Evolutionary conservation across 2,329 filamentous ascomycete species (phyloP).

Genomic region (Knoxdaviesia proteae): DNA sequence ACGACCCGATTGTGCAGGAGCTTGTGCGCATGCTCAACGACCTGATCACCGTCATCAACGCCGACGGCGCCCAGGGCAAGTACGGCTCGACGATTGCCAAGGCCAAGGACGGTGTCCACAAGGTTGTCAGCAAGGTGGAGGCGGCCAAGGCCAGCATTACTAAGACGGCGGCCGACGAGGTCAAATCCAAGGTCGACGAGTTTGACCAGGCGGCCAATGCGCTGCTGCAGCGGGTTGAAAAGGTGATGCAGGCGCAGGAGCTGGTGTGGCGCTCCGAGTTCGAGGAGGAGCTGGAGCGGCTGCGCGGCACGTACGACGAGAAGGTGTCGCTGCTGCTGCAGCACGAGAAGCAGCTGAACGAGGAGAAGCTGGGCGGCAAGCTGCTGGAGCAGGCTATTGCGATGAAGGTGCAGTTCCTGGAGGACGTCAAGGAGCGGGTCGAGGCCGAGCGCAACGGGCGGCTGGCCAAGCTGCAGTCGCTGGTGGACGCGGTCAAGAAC

Average conservation of each 20-base stretch:
- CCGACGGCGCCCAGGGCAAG: slow-evolving; percentile 56
- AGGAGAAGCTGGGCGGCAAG: slow-evolving; percentile 65
- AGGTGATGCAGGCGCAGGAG: slow-evolving; percentile 63
- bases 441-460: slow-evolving; percentile 76
- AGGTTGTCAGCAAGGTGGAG: slow-evolving; percentile 60
- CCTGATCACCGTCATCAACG: slow-evolving; percentile 82
- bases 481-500: slow-evolving; percentile 57
- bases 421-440: slow-evolving; percentile 59
- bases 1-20: slow-evolving; percentile 78
- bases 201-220: slow-evolving; percentile 78
- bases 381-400: slow-evolving; percentile 79
- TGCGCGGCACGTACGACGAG: slow-evolving; percentile 58
- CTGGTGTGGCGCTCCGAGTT: slow-evolving; percentile 72
- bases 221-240: slow-evolving; percentile 72
- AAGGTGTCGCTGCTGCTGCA: slow-evolving; percentile 63
- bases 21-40: slow-evolving; percentile 91
- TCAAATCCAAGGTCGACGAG: slow-evolving; percentile 48
- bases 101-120: slow-evolving; percentile 64
- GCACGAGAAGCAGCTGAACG: slow-evolving; percentile 57
- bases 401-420: slow-evolving; percentile 67
- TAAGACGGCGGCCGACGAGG: slow-evolving; percentile 52
- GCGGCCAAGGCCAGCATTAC: slow-evolving; percentile 49
- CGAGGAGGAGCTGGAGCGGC: slow-evolving; percentile 60
- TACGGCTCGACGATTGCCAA: slow-evolving; percentile 63
- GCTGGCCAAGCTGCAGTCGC: slow-evolving; percentile 64